Evolutionary conservation across 2,329 filamentous ascomycete genomes (phyloP).

Genomic region (Ophiostoma ulmi): DNA sequence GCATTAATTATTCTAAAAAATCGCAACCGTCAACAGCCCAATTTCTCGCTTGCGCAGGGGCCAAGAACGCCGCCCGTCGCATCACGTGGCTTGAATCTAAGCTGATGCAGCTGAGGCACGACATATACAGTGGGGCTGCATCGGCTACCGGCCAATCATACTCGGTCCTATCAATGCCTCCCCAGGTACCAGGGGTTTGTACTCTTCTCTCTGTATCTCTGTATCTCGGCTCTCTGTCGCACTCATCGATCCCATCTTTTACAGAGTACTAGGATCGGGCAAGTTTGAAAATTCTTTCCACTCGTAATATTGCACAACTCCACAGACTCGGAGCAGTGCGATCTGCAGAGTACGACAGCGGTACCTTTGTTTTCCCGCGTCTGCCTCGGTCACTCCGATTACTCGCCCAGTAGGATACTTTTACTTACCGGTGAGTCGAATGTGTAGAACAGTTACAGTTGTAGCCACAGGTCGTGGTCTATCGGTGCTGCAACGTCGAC

Average conservation of each 20-base stretch:
- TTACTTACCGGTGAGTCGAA: not conserved
- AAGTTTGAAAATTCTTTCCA: not conserved
- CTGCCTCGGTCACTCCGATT: not conserved
- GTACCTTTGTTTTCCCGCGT: not conserved
- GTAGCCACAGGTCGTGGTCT: not conserved
- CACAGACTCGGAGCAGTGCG: not conserved
- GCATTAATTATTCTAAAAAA: not conserved
- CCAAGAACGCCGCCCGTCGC: constrained; percentile 1
- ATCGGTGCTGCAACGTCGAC: not conserved
- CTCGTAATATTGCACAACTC: too few relatives aligned
- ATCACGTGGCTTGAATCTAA: not conserved
- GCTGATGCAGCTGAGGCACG: not conserved
- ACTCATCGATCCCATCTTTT: not conserved
- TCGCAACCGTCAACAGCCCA: not conserved
- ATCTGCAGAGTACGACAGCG: not conserved
- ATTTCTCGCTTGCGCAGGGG: constrained; percentile 1
- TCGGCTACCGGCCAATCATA: not conserved
- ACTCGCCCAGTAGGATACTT: not conserved
- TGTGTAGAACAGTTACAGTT: not conserved
- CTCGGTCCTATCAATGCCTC: not conserved
- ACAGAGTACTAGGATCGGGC: not conserved
- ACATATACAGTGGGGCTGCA: not conserved
- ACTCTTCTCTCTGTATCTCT: not conserved
- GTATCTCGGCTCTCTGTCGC: not conserved
- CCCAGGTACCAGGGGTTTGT: constrained; percentile 4